Percentiles rank a stretch among this genome's conserved stretches.
phyloP scores from a whole-genome alignment of 2,329 filamentous ascomycete genomes.

The Aspergillus brasiliensis region DNA sequence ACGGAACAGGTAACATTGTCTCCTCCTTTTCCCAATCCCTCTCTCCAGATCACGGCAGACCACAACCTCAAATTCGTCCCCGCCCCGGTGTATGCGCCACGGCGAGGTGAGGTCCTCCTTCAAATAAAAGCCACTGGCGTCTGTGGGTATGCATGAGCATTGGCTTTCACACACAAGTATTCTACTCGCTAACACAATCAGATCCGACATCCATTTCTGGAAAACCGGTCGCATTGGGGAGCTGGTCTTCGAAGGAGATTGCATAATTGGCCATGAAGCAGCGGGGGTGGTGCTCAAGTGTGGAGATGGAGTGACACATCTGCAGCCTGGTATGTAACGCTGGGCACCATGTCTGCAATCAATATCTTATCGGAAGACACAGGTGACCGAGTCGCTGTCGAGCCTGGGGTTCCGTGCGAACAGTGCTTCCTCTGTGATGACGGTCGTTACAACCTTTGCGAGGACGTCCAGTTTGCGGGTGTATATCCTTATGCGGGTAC shows the following conservation, averaged over 20 bases:
- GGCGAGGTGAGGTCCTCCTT: conserved; percentile 58
- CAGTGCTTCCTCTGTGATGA: conserved; percentile 61
- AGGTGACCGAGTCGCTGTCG: conserved; percentile 67
- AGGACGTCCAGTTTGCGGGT: conserved; percentile 62
- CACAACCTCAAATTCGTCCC: conserved; percentile 60
- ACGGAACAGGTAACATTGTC: not conserved
- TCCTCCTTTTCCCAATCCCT: conserved; percentile 51
- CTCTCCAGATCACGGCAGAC: conserved; percentile 62
- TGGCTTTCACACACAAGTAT: not conserved
- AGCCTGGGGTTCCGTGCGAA: conserved; percentile 66
- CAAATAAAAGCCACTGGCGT: conserved; percentile 66
- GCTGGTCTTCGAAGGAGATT: conserved; percentile 63
- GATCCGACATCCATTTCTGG: conserved; percentile 71
- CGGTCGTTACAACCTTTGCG: conserved; percentile 66
- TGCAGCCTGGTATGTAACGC: conserved; percentile 49
- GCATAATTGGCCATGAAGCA: conserved; percentile 67
- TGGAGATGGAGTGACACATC: conserved; percentile 56
- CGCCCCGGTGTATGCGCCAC: conserved; percentile 59
- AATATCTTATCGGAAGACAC: not conserved
- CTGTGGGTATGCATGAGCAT: conserved; percentile 53
- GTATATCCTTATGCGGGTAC: conserved; percentile 64
- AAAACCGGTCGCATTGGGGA: conserved; percentile 65
- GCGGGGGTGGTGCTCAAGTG: conserved; percentile 62
- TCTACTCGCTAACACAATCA: conserved; percentile 25
- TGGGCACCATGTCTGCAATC: not conserved